Evolutionary conservation across 495 filamentous ascomycete species (phyloP).

Genomic region (Astrothelium macrocarpum): DNA sequence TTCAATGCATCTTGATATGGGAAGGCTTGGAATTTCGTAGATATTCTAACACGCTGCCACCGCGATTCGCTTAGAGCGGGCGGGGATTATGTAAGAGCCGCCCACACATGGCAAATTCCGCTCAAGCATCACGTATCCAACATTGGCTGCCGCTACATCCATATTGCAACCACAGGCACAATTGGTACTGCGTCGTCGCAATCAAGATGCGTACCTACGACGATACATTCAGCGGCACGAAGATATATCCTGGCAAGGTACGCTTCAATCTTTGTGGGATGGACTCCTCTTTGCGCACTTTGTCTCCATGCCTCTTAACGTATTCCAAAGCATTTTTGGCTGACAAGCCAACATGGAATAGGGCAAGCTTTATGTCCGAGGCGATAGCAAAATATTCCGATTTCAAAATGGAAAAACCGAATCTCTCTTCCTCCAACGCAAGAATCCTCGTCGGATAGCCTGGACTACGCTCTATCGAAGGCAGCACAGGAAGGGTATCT

Average conservation of each 20-base stretch:
- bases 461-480: conserved; percentile 97
- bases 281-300: not conserved
- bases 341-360: conserved; percentile 27
- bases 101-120: conserved; percentile 3
- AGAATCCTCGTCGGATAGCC: conserved; percentile 98
- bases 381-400: conserved; percentile 99
- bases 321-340: conserved; percentile 11
- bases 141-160: not conserved
- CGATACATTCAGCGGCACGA: conserved; percentile 93
- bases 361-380: conserved; percentile 98
- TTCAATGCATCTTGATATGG: too few species aligned
- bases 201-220: conserved; percentile 96
- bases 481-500: conserved; percentile 99
- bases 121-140: not conserved
- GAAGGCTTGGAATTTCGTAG: too few species aligned
- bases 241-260: conserved; percentile 99
- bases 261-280: conserved; percentile 28
- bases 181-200: conserved; percentile 32
- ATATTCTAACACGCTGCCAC: too few species aligned
- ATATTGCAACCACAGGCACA: not conserved
- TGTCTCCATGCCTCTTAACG: not conserved
- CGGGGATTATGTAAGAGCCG: not conserved
- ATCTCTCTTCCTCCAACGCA: conserved; percentile 98
- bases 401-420: conserved; percentile 99
- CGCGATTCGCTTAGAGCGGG: not conserved